Conservation (phyloP, 768 basidiomycete species). For the Suillus spraguei region DNA sequence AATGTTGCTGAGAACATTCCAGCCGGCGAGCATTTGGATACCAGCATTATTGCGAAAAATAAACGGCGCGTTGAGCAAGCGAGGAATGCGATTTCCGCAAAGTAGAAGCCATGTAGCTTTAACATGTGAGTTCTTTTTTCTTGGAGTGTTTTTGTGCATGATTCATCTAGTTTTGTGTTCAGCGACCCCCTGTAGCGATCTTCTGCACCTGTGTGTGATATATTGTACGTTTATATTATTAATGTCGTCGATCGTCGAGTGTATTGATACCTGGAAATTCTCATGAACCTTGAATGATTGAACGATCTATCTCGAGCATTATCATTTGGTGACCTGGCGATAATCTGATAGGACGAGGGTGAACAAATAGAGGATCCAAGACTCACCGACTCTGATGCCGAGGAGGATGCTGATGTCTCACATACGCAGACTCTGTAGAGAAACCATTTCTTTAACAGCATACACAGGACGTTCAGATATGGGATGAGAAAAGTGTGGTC, state of each 20-base stretch:
- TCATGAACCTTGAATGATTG: background rate
- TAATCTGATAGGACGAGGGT: no score
- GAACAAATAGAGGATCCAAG: no score
- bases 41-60: constrained; percentile 25
- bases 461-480: no score
- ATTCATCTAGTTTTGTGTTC: background rate
- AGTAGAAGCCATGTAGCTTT: background rate
- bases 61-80: constrained; percentile 26
- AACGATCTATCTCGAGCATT: no score
- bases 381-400: no score
- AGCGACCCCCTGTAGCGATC: background rate
- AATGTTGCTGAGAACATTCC: constrained; percentile 22
- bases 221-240: background rate
- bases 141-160: background rate
- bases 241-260: background rate
- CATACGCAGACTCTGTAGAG: no score
- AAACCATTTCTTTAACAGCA: no score
- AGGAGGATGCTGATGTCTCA: no score
- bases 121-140: background rate
- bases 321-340: no score
- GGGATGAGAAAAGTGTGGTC: no score
- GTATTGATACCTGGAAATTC: background rate
- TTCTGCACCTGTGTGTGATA: background rate
- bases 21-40: constrained; percentile 18
- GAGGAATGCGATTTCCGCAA: background rate